phyloP scores from a whole-genome alignment of 306 rosid species.

The Lathyrus aphaca region DNA sequence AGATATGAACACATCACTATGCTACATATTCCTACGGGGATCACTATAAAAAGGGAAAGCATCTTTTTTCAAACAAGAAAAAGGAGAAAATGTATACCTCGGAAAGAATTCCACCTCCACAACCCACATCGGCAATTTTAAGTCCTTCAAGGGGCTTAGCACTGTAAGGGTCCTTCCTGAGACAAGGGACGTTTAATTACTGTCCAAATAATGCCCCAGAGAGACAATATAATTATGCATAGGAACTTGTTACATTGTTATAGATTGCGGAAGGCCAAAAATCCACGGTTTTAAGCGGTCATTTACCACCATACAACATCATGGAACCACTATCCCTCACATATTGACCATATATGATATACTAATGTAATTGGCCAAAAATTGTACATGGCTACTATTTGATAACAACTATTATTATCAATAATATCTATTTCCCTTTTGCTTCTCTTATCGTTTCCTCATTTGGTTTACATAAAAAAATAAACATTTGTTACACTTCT shows the following conservation, averaged over 20 bases:
- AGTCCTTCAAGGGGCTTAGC: conserved; percentile 83
- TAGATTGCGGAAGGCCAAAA: background rate
- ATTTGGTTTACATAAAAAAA: conserved; percentile 8
- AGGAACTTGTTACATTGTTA: background rate
- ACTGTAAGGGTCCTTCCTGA: conserved; percentile 79
- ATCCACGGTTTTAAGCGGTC: background rate
- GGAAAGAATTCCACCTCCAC: conserved; percentile 96
- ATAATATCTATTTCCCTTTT: background rate
- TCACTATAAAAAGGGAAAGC: background rate
- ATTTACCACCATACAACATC: background rate
- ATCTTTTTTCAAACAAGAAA: conserved; percentile 22
- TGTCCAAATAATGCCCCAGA: conserved; percentile 18
- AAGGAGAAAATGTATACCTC: conserved; percentile 56
- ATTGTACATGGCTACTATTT: background rate
- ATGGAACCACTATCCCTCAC: background rate
- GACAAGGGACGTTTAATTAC: conserved; percentile 39
- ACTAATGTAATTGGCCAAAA: background rate
- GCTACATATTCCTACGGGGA: conserved; percentile 20
- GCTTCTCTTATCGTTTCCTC: background rate
- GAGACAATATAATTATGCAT: conserved; percentile 7
- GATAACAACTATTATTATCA: conserved; percentile 2
- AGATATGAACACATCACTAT: conserved; percentile 17
- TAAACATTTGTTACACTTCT: background rate
- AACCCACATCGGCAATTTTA: conserved; percentile 85
- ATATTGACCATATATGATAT: background rate